phyloP scores from a whole-genome alignment of 139 green algal species.

The Coelastrella sp. region DNA sequence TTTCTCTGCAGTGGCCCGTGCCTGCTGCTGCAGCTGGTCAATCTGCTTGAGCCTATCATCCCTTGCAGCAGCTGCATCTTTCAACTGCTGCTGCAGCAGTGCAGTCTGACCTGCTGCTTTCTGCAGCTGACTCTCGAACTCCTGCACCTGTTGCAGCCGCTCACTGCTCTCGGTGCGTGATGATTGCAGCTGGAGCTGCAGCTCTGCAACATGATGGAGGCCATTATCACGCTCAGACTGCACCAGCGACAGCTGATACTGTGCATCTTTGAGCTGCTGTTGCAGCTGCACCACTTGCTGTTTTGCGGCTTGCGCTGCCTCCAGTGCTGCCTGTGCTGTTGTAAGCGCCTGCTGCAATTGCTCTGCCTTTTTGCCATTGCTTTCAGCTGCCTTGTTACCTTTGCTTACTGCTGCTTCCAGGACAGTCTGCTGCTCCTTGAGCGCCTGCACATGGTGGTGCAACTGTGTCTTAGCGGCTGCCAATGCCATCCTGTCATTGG shows the following conservation, averaged over 20 bases:
- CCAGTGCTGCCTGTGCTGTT: not conserved
- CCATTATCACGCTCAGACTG: not conserved
- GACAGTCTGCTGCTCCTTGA: not conserved
- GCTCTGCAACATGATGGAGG: not conserved
- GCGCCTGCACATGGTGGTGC: slow-evolving; percentile 17
- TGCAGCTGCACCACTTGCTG: not conserved
- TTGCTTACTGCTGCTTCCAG: not conserved
- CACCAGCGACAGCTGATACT: not conserved
- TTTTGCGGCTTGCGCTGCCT: not conserved
- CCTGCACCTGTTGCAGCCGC: not conserved
- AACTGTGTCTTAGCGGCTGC: slow-evolving; percentile 19
- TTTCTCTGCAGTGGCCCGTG: not conserved
- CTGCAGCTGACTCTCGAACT: not conserved
- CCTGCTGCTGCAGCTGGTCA: not conserved
- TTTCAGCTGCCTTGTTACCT: not conserved
- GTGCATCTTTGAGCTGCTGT: not conserved
- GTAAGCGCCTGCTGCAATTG: slow-evolving; percentile 13
- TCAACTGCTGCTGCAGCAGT: not conserved
- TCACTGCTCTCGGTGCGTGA: not conserved
- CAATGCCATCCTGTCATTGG: slow-evolving; percentile 10
- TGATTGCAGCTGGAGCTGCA: slow-evolving; percentile 17
- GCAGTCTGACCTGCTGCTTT: too few species aligned
- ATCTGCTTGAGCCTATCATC: not conserved
- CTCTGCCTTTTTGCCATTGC: not conserved
- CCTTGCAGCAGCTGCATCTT: not conserved